These are phyloP conservation scores for Candida maesae DNA, from an alignment of 805 yeast genomes.

Conservation along the genomic window DNA sequence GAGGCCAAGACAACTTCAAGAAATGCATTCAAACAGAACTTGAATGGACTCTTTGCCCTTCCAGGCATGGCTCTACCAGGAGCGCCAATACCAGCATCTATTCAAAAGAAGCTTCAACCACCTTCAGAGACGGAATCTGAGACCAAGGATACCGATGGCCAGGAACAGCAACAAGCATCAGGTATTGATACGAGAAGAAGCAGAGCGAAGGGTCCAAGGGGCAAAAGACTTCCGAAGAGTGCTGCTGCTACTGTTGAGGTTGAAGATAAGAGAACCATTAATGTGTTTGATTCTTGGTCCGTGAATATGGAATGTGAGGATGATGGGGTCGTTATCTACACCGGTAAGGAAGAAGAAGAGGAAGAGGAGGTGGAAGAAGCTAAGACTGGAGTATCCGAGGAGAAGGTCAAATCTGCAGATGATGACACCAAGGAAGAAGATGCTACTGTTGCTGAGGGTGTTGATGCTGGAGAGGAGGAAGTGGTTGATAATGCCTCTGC, in stretches of 20 bases:
- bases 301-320: slow-evolving; percentile 8
- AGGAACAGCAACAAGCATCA: too few species aligned
- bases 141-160: slow-evolving; percentile 3
- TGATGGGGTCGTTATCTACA: slow-evolving; percentile 5
- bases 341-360: background rate
- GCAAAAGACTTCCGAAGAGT: slow-evolving; percentile 62
- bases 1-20: slow-evolving; percentile 22
- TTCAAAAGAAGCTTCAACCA: slow-evolving; percentile 9
- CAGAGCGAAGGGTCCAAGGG: slow-evolving; percentile 72
- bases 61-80: slow-evolving; percentile 45
- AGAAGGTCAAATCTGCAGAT: too few species aligned
- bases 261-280: slow-evolving; percentile 24
- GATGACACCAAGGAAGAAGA: background rate
- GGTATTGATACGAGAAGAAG: slow-evolving; percentile 38
- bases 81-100: slow-evolving; percentile 23
- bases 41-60: slow-evolving; percentile 57
- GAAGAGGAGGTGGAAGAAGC: background rate
- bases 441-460: background rate
- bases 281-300: slow-evolving; percentile 21
- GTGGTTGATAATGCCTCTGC: too few species aligned
- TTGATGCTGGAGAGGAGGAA: background rate
- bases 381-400: background rate
- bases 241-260: slow-evolving; percentile 33
- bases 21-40: slow-evolving; percentile 46
- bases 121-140: slow-evolving; percentile 2